phyloP scores from a whole-genome alignment of 495 filamentous ascomycete species.

The Copromyces sp. region DNA sequence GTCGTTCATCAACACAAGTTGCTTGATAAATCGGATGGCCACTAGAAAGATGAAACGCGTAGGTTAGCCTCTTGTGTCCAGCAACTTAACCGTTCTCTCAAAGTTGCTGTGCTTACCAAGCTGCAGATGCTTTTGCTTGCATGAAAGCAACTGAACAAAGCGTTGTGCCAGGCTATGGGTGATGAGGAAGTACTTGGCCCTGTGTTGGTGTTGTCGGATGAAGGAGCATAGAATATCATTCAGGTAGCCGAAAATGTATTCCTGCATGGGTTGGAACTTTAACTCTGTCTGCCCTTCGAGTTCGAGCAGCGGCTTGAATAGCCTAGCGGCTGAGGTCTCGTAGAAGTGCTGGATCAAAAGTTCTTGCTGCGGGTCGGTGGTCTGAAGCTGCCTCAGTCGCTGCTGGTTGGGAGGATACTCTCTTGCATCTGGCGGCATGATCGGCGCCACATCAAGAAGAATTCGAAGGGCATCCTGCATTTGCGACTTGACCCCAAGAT shows the following conservation, averaged over 20 bases:
- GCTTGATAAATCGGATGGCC: conserved; percentile 91
- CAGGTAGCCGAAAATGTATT: conserved; percentile 78
- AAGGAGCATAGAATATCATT: conserved; percentile 95
- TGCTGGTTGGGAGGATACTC: conserved; percentile 46
- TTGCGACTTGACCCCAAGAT: conserved; percentile 91
- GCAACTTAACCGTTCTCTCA: conserved; percentile 1
- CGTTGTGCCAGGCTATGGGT: conserved; percentile 67
- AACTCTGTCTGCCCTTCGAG: conserved; percentile 55
- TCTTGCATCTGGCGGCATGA: conserved; percentile 46
- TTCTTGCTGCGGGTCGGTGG: conserved; percentile 67
- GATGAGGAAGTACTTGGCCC: conserved; percentile 81
- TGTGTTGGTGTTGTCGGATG: conserved; percentile 75
- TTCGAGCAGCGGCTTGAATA: conserved; percentile 80
- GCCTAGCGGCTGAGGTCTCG: conserved; percentile 71
- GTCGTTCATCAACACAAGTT: conserved; percentile 75
- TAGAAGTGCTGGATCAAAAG: conserved; percentile 81
- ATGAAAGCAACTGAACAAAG: conserved; percentile 72
- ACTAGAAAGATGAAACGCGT: conserved; percentile 34
- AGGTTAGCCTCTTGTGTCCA: conserved; percentile 1
- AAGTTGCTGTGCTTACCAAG: conserved; percentile 49
- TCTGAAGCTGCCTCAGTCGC: conserved; percentile 42
- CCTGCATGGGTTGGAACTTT: conserved; percentile 59
- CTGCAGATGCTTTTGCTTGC: conserved; percentile 87
- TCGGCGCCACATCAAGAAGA: conserved; percentile 70
- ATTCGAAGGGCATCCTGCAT: conserved; percentile 94